These are phyloP conservation scores for Exophiala alcalophila DNA, from an alignment of 2,329 filamentous ascomycete species.

Conservation along the genomic window DNA sequence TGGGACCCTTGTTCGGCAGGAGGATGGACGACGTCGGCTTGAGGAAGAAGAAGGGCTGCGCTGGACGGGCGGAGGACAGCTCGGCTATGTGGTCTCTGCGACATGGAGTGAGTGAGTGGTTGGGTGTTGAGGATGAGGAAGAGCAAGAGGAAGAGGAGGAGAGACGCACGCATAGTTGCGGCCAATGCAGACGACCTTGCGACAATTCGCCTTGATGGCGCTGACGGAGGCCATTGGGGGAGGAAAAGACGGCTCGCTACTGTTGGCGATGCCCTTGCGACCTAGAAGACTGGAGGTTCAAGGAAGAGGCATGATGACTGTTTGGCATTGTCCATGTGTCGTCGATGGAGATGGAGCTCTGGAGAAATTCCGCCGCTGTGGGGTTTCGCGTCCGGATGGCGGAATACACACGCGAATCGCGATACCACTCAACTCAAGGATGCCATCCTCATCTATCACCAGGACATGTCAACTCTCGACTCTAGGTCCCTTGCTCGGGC, in stretches of 20 bases:
- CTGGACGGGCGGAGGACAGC: slow-evolving; percentile 80
- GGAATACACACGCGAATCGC: too few species aligned
- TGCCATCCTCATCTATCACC: too few species aligned
- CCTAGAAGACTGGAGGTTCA: background rate
- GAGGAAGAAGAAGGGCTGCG: slow-evolving; percentile 98
- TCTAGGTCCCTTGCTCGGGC: too few species aligned
- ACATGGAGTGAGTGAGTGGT: slow-evolving; percentile 1
- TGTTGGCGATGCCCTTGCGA: background rate
- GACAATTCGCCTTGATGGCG: slow-evolving; percentile 51
- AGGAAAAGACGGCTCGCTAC: too few species aligned
- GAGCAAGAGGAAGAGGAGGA: slow-evolving; percentile 6
- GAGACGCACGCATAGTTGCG: slow-evolving; percentile 84
- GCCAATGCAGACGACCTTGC: slow-evolving; percentile 88
- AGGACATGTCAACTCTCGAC: too few species aligned
- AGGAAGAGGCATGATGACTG: too few species aligned
- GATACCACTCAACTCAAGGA: too few species aligned
- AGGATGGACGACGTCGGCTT: slow-evolving; percentile 89
- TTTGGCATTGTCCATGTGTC: too few species aligned
- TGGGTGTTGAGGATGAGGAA: slow-evolving; percentile 18
- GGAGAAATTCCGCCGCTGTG: too few species aligned
- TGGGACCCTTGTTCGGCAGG: slow-evolving; percentile 65
- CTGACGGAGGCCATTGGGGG: too few species aligned
- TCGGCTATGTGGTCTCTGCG: slow-evolving; percentile 86
- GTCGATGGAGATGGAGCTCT: too few species aligned
- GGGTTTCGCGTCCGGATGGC: too few species aligned